These are phyloP conservation scores for Boletus reticulatus DNA, from an alignment of 768 basidiomycete species.

Conservation along the genomic window DNA sequence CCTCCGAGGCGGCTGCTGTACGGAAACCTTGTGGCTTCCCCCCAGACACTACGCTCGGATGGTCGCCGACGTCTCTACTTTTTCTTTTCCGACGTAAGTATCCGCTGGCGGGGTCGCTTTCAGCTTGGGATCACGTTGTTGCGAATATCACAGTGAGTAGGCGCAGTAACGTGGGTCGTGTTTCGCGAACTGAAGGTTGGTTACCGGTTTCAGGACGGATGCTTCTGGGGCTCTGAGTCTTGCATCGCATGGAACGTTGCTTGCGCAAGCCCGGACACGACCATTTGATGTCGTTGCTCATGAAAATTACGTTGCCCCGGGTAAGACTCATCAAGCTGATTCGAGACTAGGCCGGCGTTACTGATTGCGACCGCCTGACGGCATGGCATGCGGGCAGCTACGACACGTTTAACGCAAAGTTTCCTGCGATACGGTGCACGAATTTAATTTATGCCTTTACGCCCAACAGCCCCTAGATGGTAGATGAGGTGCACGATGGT, in stretches of 20 bases:
- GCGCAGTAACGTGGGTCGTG: conserved; percentile 11
- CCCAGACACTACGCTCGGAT: conserved; percentile 74
- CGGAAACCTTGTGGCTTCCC: conserved; percentile 81
- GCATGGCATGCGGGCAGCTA: conserved; percentile 29
- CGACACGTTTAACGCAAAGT: conserved; percentile 54
- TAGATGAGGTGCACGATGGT: conserved; percentile 18
- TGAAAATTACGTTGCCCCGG: conserved; percentile 71
- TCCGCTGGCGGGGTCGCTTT: conserved; percentile 75
- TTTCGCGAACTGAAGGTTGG: conserved; percentile 13
- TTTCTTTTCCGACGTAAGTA: conserved; percentile 87
- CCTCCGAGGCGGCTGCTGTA: conserved; percentile 65
- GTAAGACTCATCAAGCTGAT: conserved; percentile 46
- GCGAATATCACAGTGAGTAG: conserved; percentile 69
- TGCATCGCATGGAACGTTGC: conserved; percentile 57
- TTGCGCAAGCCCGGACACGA: conserved; percentile 71
- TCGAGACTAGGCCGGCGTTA: conserved; percentile 12
- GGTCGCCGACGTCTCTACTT: conserved; percentile 85
- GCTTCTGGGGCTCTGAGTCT: conserved; percentile 48
- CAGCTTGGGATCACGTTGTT: conserved; percentile 72
- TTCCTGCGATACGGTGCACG: conserved; percentile 58
- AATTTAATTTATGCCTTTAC: conserved; percentile 47
- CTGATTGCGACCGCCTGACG: conserved; percentile 17
- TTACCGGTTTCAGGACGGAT: conserved; percentile 40
- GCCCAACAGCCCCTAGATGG: conserved; percentile 34
- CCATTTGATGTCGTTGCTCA: conserved; percentile 78